phyloP scores from a whole-genome alignment of 768 basidiomycete genomes.

The Hebeloma cylindrosporum region DNA sequence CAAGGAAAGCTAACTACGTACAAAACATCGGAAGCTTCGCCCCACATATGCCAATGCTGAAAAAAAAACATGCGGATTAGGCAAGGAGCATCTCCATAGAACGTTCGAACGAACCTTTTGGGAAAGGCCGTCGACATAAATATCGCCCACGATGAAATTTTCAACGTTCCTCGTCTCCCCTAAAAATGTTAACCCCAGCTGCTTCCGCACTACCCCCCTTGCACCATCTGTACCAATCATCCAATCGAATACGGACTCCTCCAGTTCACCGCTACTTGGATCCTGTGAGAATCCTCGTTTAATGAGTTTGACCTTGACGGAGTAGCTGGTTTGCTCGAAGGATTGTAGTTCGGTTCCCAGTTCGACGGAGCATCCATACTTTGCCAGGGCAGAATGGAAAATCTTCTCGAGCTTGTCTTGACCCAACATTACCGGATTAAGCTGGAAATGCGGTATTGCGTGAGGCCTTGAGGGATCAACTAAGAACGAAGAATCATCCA shows the following conservation, averaged over 20 bases:
- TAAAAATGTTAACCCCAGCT: slow-evolving; percentile 38
- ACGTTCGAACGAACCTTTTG: slow-evolving; percentile 30
- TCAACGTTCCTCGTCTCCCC: slow-evolving; percentile 39
- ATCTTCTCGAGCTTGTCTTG: slow-evolving; percentile 39
- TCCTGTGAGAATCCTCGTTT: slow-evolving; percentile 20
- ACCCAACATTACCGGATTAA: slow-evolving; percentile 34
- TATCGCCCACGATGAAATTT: slow-evolving; percentile 41
- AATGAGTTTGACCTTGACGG: slow-evolving; percentile 37
- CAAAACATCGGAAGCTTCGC: slow-evolving; percentile 35
- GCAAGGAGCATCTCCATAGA: too few species aligned
- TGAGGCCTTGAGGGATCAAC: not conserved
- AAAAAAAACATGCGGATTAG: not conserved
- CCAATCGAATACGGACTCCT: slow-evolving; percentile 34
- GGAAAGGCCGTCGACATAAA: slow-evolving; percentile 40
- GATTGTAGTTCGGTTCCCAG: slow-evolving; percentile 45
- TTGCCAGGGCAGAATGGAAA: slow-evolving; percentile 34
- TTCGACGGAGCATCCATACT: slow-evolving; percentile 38
- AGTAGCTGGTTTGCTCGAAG: slow-evolving; percentile 37
- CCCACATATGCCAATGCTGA: slow-evolving; percentile 52
- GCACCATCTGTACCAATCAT: slow-evolving; percentile 48
- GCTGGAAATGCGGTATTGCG: slow-evolving; percentile 17
- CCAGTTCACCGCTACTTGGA: slow-evolving; percentile 22
- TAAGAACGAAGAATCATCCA: slow-evolving; percentile 3
- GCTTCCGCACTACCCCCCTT: slow-evolving; percentile 41
- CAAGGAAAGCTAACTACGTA: slow-evolving; percentile 17